Base-by-base conservation (phyloP, 352 stramenopile species). In the Globisporangium canariense region DNA sequence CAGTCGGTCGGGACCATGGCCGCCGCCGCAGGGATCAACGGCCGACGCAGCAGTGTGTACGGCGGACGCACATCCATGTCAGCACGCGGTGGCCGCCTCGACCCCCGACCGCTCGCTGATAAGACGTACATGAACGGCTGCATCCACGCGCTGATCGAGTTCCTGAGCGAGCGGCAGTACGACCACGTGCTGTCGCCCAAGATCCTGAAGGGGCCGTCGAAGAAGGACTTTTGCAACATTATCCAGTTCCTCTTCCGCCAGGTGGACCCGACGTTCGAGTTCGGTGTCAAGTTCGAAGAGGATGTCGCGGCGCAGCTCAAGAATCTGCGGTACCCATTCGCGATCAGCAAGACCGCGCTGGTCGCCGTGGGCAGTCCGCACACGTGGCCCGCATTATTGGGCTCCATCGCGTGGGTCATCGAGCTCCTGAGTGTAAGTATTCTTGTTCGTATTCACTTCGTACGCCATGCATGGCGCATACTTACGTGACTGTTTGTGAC, bases 171-270 rank as follows among this genome's bases (percentile, higher is more conserved):
- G 7, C 87, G 86, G 54, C 82, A 91, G 46, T 99, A 98, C 76
- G 89, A 98, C 71, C 80, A 98, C 65, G 77, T 86, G 13, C 76
- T 99, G 53, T 89, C 84, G 0, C 81, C 81, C 5, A 97, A 98
- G 64, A 86, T 96, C 47, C 77, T 99, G 18, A 86, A 88, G 18
- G 83, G 91, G 3, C 97, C 97, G 4, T 98, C 94, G 16, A 97
- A 96, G 45, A 98, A 98, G 65, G 97, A 99, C 69, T 99, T 99
- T 69, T 87, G 86, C 65, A 95, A 98, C 68, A 98, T 99, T 62
- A 85, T 99, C 58, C 86, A 91, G 22, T 99, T 99, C 67, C 74
- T 99, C 34, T 97, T 99, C 60, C 81, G 91, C 11, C 78, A 95
- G 54, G 71, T 99, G 22, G 97, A 99, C 71, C 82, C 90, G n/a